These are phyloP conservation scores for Sarocladiaceae sp. DNA, from an alignment of 2,329 filamentous ascomycete species.

Conservation along the genomic window DNA sequence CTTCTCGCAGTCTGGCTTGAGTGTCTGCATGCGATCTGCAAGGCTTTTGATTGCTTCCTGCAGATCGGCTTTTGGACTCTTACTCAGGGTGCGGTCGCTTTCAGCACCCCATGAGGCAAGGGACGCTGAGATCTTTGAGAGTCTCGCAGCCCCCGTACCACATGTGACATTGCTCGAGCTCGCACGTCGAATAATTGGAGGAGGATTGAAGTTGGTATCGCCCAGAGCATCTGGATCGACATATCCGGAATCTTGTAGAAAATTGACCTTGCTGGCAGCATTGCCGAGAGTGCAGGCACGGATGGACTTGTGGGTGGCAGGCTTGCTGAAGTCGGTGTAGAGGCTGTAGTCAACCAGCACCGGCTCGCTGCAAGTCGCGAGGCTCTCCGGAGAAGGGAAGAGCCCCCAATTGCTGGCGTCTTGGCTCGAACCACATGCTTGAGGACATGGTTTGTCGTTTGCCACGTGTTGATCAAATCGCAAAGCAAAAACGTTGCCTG, in stretches of 20 bases:
- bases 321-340: no score
- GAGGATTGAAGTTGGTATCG: background rate
- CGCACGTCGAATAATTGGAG: background rate
- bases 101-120: no score
- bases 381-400: no score
- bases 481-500: no score
- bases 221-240: constrained; percentile 10
- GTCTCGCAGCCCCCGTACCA: background rate
- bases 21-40: no score
- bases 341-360: constrained; percentile 10
- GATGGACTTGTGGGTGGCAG: constrained; percentile 7
- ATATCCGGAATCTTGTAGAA: constrained; percentile 7
- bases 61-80: background rate
- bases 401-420: no score
- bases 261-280: constrained; percentile 7
- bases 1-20: background rate
- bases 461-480: no score
- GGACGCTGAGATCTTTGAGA: no score
- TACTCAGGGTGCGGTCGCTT: no score
- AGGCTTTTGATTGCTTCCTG: background rate
- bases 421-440: no score
- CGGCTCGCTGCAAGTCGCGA: constrained; percentile 10
- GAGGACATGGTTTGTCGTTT: no score
- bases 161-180: background rate
- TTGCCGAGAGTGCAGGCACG: constrained; percentile 12